Conservation (phyloP, 208 protist species). For the Phytomonas sp. region DNA sequence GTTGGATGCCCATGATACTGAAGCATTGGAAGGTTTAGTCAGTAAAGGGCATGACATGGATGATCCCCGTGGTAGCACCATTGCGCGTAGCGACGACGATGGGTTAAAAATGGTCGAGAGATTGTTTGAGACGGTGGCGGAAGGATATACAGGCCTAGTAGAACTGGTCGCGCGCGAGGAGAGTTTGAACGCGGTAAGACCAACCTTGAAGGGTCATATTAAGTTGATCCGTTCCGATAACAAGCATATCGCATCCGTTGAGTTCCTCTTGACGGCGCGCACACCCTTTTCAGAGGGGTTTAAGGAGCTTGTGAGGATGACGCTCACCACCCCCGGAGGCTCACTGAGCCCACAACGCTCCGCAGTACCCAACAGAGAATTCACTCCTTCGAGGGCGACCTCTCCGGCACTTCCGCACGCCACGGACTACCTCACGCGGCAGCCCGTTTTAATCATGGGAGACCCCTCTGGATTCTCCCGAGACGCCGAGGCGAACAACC, state of each 20-base stretch:
- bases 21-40: neutral
- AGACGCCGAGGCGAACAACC: neutral
- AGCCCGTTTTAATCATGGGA: neutral
- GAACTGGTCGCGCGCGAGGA: conserved; percentile 45
- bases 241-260: conserved; percentile 75
- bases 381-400: neutral
- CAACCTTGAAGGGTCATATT: conserved; percentile 69
- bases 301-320: conserved; percentile 25
- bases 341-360: neutral
- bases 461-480: neutral
- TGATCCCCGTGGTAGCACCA: neutral
- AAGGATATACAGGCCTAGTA: conserved; percentile 56
- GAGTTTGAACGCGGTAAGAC: conserved; percentile 29
- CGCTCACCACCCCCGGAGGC: neutral
- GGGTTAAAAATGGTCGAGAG: neutral
- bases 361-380: neutral
- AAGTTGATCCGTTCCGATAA: conserved; percentile 29
- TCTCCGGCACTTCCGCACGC: neutral
- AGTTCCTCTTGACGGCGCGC: conserved; percentile 72
- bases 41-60: conserved; percentile 1
- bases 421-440: neutral
- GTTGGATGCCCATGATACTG: conserved; percentile 5
- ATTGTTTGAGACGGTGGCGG: conserved; percentile 76
- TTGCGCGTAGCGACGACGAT: neutral
- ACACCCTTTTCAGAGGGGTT: conserved; percentile 64